Conservation (phyloP, 1,284 basidiomycete genomes). For the Kalmanozyma brasiliensis region DNA sequence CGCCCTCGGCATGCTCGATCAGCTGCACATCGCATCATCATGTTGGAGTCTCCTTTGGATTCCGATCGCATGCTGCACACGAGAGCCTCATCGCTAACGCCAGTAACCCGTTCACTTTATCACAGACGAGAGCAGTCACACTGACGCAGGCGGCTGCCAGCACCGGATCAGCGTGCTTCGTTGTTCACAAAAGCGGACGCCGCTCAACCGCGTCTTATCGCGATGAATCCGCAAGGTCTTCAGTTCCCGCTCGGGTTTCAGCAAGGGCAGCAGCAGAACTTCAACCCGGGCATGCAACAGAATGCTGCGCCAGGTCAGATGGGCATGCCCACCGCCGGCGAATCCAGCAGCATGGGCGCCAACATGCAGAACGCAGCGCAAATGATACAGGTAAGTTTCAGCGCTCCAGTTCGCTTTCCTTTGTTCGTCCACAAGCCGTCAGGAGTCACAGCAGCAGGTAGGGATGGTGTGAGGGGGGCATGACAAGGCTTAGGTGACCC, state of each 20-base stretch:
- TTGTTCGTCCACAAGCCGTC: too few species aligned
- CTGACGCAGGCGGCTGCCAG: too few species aligned
- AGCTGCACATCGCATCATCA: too few species aligned
- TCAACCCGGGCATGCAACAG: slow-evolving; percentile 12
- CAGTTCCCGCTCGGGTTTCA: slow-evolving; percentile 21
- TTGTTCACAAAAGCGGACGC: background rate
- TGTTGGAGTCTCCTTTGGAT: too few species aligned
- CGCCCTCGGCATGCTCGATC: too few species aligned
- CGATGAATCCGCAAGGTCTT: slow-evolving; percentile 27
- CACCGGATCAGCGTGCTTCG: background rate
- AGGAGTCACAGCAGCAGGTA: too few species aligned
- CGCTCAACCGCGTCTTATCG: background rate
- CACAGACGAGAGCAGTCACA: too few species aligned
- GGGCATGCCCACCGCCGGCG: slow-evolving; percentile 15
- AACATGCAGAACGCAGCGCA: slow-evolving; percentile 30
- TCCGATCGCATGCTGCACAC: too few species aligned
- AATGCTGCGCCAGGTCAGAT: slow-evolving; percentile 11
- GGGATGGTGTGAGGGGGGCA: too few species aligned
- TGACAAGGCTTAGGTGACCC: background rate
- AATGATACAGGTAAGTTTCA: slow-evolving; percentile 36
- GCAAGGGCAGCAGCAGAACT: slow-evolving; percentile 19
- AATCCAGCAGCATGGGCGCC: slow-evolving; percentile 12
- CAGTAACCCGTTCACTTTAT: too few species aligned
- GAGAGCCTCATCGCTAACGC: too few species aligned
- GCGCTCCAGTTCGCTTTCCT: too few species aligned